Evolutionary conservation across 768 basidiomycete species (phyloP), one percentile per base, ranked within the genome.

Genomic region (Kwoniella dendrophila): DNA sequence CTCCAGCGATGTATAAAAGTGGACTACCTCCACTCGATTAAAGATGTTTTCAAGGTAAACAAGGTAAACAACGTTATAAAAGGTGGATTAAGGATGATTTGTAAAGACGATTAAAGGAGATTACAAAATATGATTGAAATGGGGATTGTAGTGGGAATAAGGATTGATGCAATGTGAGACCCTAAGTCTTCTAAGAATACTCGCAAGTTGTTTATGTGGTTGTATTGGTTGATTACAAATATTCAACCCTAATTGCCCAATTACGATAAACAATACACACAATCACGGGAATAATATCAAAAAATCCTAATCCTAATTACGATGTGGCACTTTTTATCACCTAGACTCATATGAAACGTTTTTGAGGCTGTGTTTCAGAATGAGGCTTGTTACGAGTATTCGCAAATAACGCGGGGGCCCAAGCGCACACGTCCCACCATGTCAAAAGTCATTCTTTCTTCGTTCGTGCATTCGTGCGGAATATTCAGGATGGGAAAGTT

Each of bases 21-120:
- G 63, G 63, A 64, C 63, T 20, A 64, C 63, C 63, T 64, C 63
- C 63, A 64, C 63, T 47, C 29, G 51, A 34, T 58, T 55, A 6
- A 29, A 32, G 38, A 56, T 20, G 38, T n/a, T n/a, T n/a, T n/a
- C n/a, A n/a, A 56, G 22, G 36, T 30, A 36, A 33, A 41, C n/a
- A 49, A 45, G 47, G 29, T n/a, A 18, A 36, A 27, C n/a, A 38
- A 52, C 7, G 41, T 20, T 34, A 34, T 29, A 10, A 48, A 8
- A 38, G 14, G 29, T 16, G 5, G 4, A 38, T 4, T 20, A 48
- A 55, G 36, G 54, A 41, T 26, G 20, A 30, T 20, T 45, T 34
- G 54, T 45, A 26, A 34, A 36, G 56, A 62, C 27, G 53, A 56
- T 62, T 56, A 62, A 27, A 54, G 33, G 50, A 47, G 61, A 32